These are phyloP conservation scores for Fonsecaea multimorphosa DNA, from an alignment of 2,329 filamentous ascomycete species.

Conservation along the genomic window DNA sequence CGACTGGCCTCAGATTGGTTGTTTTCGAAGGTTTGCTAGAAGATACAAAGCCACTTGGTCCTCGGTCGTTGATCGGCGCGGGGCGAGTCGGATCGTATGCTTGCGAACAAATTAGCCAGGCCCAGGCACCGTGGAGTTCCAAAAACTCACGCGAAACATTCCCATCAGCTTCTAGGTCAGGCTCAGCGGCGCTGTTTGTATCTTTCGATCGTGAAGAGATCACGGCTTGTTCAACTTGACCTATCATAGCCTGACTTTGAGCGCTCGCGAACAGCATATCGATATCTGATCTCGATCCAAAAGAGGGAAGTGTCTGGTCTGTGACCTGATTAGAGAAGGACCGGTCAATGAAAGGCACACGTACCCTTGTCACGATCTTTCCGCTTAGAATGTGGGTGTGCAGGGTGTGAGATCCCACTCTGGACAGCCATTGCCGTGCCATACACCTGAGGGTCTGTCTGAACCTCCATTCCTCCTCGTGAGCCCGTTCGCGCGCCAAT, in stretches of 20 bases:
- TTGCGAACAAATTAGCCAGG: constrained; percentile 14
- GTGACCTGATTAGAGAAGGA: constrained; percentile 17
- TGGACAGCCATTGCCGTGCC: constrained; percentile 7
- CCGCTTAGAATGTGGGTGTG: constrained; percentile 6
- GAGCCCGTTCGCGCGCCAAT: constrained; percentile 7
- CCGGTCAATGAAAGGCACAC: neutral
- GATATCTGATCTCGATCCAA: constrained; percentile 34
- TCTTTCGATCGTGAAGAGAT: neutral
- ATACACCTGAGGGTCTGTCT: constrained; percentile 17
- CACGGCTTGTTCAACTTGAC: neutral
- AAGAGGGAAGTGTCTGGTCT: constrained; percentile 34
- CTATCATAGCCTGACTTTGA: constrained; percentile 18
- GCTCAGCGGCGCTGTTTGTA: constrained; percentile 1
- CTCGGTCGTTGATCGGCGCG: constrained; percentile 23
- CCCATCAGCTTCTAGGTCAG: constrained; percentile 20
- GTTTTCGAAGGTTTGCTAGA: constrained; percentile 6
- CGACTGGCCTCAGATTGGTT: constrained; percentile 9
- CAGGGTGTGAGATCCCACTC: constrained; percentile 12
- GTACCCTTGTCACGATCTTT: constrained; percentile 27
- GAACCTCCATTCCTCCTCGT: constrained; percentile 18
- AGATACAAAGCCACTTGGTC: constrained; percentile 12
- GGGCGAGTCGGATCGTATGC: constrained; percentile 35
- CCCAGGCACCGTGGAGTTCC: neutral
- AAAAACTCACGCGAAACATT: constrained; percentile 31
- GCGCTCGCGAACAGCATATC: constrained; percentile 32